These are phyloP conservation scores for Claviceps arundinis DNA, from an alignment of 2,329 filamentous ascomycete genomes.

Conservation along the genomic window DNA sequence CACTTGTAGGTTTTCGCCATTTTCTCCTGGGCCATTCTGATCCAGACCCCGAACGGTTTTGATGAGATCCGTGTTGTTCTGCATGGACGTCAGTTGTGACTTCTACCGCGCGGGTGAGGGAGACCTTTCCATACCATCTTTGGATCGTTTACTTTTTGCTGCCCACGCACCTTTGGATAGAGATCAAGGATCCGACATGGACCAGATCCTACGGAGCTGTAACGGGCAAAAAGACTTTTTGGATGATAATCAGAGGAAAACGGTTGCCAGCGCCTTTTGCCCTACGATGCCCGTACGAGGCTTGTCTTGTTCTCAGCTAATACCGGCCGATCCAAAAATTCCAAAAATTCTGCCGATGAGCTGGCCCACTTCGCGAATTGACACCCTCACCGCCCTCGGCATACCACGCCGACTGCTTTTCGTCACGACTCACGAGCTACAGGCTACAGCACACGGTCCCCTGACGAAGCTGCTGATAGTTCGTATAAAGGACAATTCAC, in stretches of 20 bases:
- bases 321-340: conserved; percentile 24
- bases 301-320: no score
- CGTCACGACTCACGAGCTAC: conserved; percentile 15
- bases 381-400: conserved; percentile 30
- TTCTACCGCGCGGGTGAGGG: not conserved
- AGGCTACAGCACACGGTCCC: conserved; percentile 18
- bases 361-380: conserved; percentile 11
- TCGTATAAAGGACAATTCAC: conserved; percentile 10
- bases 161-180: not conserved
- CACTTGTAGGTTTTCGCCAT: conserved; percentile 32
- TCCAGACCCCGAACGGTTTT: conserved; percentile 42
- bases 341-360: conserved; percentile 24
- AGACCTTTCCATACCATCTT: conserved; percentile 1
- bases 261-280: no score
- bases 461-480: conserved; percentile 18
- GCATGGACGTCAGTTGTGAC: not conserved
- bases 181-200: not conserved
- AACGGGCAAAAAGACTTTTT: not conserved
- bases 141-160: not conserved
- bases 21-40: conserved; percentile 30
- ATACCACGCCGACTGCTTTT: conserved; percentile 23
- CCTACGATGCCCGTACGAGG: no score
- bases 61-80: conserved; percentile 30
- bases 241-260: not conserved
- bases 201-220: not conserved